Evolutionary conservation across 176 grass and related monocot species (phyloP), one percentile per base, ranked within the genome.

Genomic region (Paspalum vaginatum): DNA sequence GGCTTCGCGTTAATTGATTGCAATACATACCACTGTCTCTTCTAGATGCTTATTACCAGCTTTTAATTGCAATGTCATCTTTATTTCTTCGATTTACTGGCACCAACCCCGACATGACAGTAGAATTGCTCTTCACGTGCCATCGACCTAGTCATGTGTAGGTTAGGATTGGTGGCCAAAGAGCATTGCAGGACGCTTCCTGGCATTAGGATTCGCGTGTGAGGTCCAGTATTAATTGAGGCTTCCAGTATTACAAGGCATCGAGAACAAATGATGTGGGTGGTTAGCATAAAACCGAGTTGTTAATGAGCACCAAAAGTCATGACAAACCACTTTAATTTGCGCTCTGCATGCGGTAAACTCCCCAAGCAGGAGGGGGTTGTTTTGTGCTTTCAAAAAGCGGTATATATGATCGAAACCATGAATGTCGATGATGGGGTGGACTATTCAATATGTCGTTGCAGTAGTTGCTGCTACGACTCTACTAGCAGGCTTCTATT

Each of bases 11-110:
- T 84, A 37, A 20, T 61, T 25, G 4, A 1, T 2, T 25, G 37
- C 26, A 8, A 5, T 61, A n/a, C 8, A 18, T 42, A 68, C 1
- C 2, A 7, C 38, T 18, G 2, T 68, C 79, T 4, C 60, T 69
- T 80, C 69, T 76, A 73, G 81, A 88, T 69, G 37, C n/a, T n/a
- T 43, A 20, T 1, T 53, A 27, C 52, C n/a, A 56, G 8, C 32
- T 32, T 32, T 32, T 83, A 50, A 24, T 42, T 60, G 54, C 39
- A 17, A 15, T 56, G 20, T 40, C 56, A 71, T 32, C 32, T 32
- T 32, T 32, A 32, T 32, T 32, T 32, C 32, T 32, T 78, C 14
- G n/a, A 43, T 15, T 49, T 64, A 9, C 48, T 43, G 17, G 13
- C 75, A 50, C 58, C 78, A 66, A 14, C 52, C 54, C 37, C 8